Evolutionary conservation across 2,329 filamentous ascomycete species (phyloP).

Genomic region (Cordyceps farinosa): DNA sequence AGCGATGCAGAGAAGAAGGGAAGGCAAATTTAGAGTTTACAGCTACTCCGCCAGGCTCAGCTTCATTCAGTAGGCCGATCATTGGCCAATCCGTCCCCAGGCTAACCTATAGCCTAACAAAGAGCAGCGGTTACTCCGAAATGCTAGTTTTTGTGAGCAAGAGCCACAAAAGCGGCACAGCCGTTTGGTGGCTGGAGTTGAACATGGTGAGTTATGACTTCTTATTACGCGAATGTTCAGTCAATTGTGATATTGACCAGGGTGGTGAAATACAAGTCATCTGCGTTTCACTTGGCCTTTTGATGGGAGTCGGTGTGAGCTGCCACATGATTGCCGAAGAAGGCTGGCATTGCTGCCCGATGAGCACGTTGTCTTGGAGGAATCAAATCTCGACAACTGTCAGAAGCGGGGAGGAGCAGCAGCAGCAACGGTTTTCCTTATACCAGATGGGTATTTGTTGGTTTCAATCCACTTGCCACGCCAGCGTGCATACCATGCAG

Average conservation of each 20-base stretch:
- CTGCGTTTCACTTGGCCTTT: not conserved
- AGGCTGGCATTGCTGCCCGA: too few relatives aligned
- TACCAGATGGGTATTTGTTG: not conserved
- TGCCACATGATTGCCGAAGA: not conserved
- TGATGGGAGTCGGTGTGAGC: not conserved
- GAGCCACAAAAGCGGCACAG: too few relatives aligned
- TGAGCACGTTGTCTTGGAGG: too few relatives aligned
- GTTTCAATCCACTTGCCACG: not conserved
- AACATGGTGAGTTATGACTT: too few relatives aligned
- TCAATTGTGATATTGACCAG: too few relatives aligned
- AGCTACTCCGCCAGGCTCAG: not conserved
- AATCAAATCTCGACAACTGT: not conserved
- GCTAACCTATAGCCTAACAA: not conserved
- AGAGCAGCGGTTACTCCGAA: not conserved
- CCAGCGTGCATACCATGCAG: not conserved
- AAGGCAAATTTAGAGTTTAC: constrained; percentile 4
- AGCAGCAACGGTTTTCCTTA: not conserved
- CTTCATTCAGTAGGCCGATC: not conserved
- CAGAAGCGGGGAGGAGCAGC: not conserved
- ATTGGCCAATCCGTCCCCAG: not conserved
- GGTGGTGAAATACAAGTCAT: not conserved
- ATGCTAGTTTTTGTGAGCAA: not conserved
- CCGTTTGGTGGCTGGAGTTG: too few relatives aligned
- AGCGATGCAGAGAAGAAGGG: not conserved
- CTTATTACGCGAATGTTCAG: too few relatives aligned